Evolutionary conservation across 1,284 basidiomycete species (phyloP), one percentile per base, ranked within the genome.

Genomic region (Sporisorium exsertum): DNA sequence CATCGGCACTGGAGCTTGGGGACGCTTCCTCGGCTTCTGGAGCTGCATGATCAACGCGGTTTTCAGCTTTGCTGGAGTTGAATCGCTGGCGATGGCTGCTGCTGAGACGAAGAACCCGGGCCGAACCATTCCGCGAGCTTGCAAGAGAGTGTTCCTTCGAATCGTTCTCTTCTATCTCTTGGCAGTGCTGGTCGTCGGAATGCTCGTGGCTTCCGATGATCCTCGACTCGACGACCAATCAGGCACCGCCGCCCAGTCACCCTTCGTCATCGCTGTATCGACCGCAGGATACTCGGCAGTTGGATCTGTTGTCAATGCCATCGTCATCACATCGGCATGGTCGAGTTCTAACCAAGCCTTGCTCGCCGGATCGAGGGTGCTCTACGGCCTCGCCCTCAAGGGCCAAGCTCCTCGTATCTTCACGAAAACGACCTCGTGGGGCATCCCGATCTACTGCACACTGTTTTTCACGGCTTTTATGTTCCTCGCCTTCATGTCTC

Each of bases 331-430:
- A 18, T 93, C 93, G 2, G 94, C 94, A 2, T 92, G 92, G 90
- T 94, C 93, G 6, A 93, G 94, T 8, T 93, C 92, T 6, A 92
- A 91, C 52, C 92, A 92, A 77, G 91, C 94, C 77, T 85, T 95
- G 51, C 95, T 93, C 86, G 91, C 91, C 2, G 91, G 90, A 16
- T 94, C 92, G 7, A 91, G 94, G 81, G 92, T 73, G 77, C 80
- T 78, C 27, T 92, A 94, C 84, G 92, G 92, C 53, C 88, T 96
- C 57, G 91, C 94, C 16, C 84, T 89, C 9, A 88, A 90, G 24
- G 91, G 92, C 0, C 92, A 94, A 79, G 94, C 93, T 0, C 94
- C 94, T 9, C 71, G 76, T 22, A 64, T 94, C 64, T 95, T 97
- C 87, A 77, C 89, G 50, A 89, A 86, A 78, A 91, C 91, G 0